phyloP scores from a whole-genome alignment of 805 yeast species.

The Pichia insulana region DNA sequence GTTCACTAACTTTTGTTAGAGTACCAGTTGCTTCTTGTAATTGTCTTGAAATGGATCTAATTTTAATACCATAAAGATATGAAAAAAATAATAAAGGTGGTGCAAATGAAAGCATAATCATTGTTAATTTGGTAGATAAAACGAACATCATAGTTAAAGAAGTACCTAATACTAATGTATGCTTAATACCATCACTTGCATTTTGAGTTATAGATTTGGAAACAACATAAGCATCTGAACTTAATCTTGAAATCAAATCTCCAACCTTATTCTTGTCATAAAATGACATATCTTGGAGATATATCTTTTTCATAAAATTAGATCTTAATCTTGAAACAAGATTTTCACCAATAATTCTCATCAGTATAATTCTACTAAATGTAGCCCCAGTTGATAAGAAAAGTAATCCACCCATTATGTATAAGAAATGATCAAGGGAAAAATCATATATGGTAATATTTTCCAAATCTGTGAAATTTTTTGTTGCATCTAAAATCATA shows the following conservation, averaged over 20 bases:
- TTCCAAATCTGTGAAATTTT: conserved; percentile 22
- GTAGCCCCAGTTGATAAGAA: conserved; percentile 70
- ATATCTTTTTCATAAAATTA: conserved; percentile 63
- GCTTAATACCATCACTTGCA: conserved; percentile 82
- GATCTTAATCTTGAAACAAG: conserved; percentile 79
- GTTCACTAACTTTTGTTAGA: conserved; percentile 85
- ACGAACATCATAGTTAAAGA: conserved; percentile 89
- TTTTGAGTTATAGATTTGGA: conserved; percentile 82
- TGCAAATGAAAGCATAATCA: conserved; percentile 66
- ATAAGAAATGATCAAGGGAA: conserved; percentile 50
- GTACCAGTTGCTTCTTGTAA: conserved; percentile 83
- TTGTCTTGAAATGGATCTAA: conserved; percentile 64
- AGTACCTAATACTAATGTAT: conserved; percentile 69
- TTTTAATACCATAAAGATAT: conserved; percentile 70
- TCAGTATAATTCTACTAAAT: conserved; percentile 64
- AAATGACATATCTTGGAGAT: conserved; percentile 83
- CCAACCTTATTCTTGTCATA: conserved; percentile 88
- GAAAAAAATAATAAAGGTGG: conserved; percentile 85
- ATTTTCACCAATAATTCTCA: conserved; percentile 78
- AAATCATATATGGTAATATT: conserved; percentile 43
- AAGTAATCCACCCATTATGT: conserved; percentile 53
- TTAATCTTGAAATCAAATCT: conserved; percentile 78
- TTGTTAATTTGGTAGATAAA: conserved; percentile 71
- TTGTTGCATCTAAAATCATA: conserved; percentile 41
- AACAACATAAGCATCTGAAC: conserved; percentile 85